Conservation (phyloP, 768 basidiomycete species). For the Suillus fuscotomentosus region DNA sequence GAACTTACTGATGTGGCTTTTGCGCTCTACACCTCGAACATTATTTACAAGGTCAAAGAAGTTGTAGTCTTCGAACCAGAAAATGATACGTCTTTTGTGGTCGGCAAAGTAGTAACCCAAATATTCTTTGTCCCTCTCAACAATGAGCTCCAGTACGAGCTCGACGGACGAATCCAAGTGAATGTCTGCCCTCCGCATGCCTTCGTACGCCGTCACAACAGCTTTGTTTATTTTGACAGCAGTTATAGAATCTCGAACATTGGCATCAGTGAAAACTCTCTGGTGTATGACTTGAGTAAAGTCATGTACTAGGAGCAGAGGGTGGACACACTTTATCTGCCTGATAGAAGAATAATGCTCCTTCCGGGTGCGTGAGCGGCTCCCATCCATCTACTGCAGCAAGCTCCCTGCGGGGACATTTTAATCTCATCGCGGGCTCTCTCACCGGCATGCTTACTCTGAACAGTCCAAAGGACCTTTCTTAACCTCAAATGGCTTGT, state of each 20-base stretch:
- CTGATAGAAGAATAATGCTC: conserved; percentile 52
- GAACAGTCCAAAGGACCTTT: neutral
- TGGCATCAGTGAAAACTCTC: conserved; percentile 13
- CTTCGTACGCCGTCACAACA: neutral
- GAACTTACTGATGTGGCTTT: conserved; percentile 41
- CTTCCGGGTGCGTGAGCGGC: conserved; percentile 50
- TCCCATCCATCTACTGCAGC: conserved; percentile 34
- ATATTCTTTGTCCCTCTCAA: neutral
- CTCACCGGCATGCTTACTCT: neutral
- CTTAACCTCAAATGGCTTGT: neutral
- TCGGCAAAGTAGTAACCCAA: conserved; percentile 47
- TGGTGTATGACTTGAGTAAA: neutral
- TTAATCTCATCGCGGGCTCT: neutral
- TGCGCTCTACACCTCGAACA: conserved; percentile 37
- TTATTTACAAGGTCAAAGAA: conserved; percentile 29
- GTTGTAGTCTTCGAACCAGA: conserved; percentile 44
- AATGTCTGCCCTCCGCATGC: neutral
- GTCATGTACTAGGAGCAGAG: neutral
- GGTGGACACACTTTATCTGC: conserved; percentile 32
- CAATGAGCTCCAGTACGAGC: conserved; percentile 8
- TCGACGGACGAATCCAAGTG: neutral
- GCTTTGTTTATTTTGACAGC: neutral
- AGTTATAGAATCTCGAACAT: neutral
- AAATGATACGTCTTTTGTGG: conserved; percentile 39
- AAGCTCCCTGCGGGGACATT: neutral